Conservation (phyloP, 2,329 filamentous ascomycete species). For the Colletotrichum plurivorum region DNA sequence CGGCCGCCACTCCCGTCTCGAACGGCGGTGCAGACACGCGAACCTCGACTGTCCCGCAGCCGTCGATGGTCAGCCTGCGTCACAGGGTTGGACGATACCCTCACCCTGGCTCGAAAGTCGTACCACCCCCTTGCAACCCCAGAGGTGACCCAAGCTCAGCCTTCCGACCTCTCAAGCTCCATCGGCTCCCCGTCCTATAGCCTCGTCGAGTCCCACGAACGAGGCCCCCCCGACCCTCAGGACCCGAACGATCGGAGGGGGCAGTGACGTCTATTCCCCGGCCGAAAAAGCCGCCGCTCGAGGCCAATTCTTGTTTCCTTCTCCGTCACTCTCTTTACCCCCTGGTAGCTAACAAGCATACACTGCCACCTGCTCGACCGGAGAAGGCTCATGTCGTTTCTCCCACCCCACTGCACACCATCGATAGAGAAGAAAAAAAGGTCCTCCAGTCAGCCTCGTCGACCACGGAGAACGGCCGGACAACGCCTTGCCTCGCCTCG, state of each 20-base stretch:
- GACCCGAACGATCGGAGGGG: conserved; percentile 4
- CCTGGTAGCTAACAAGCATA: neutral
- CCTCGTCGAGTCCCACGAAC: conserved; percentile 1
- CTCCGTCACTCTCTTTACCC: neutral
- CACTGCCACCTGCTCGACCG: conserved; percentile 6
- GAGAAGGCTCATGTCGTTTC: neutral
- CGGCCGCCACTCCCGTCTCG: conserved; percentile 32
- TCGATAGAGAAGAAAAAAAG: neutral
- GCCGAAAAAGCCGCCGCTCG: conserved; percentile 10
- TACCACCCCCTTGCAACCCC: neutral
- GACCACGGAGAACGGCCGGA: neutral
- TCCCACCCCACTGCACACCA: neutral
- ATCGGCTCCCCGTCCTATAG: neutral
- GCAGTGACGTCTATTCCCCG: conserved; percentile 9
- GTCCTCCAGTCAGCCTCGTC: conserved; percentile 16
- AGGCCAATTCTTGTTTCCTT: neutral
- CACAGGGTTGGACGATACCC: conserved; percentile 19
- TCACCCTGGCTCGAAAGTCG: neutral
- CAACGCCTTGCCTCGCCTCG: conserved; percentile 19
- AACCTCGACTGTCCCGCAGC: neutral
- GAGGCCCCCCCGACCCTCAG: neutral
- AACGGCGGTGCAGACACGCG: neutral
- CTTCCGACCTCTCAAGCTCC: neutral
- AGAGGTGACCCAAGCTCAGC: conserved; percentile 2
- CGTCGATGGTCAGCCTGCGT: conserved; percentile 1